Evolutionary conservation across 306 rosid species (phyloP), one percentile per base, ranked within the genome.

Genomic region (Canavalia gladiata): DNA sequence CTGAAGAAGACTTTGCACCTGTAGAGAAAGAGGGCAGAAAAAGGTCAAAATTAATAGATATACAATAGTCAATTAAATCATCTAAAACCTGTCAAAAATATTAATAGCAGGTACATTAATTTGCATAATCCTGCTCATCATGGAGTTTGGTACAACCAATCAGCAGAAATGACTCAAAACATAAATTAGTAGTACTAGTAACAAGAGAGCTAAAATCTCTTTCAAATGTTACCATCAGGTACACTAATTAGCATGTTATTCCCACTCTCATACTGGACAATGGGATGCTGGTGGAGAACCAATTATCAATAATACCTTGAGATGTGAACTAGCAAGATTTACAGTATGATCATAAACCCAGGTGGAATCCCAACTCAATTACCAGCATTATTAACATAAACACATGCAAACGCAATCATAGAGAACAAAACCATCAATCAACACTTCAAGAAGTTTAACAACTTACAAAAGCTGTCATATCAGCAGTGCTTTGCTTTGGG

Each of bases 381-480:
- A 50, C 67, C 25, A 57, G 35, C 72, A 50, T 8, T 28, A 65
- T 57, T 5, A 45, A 78, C 56, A 73, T 1, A 45, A 70, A 71
- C 76, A 76, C 43, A 9, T 45, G 41, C 31, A n/a, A 8, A 76
- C 60, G 43, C 79, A 70, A 79, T 41, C 39, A 8, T 10, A 46
- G 3, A 37, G 45, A 62, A 72, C 71, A 72, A 33, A 43, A 56
- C 1, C 70, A 71, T 30, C 18, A 30, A 71, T 30, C 18, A 30
- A 50, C 9, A 13, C 18, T 52, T 37, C 29, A 46, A 33, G 70
- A 39, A 60, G 66, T 2, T 74, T 39, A 77, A 74, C 49, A 77
- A 89, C 99, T 92, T 85, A 95, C 97, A 86, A 92, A 95, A 84
- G 86, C 90, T n/a, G 99, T 91, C 99, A 95, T 95, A 82, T 95